Evolutionary conservation across 768 basidiomycete genomes (phyloP).

Genomic region (Auricularia heimuer): DNA sequence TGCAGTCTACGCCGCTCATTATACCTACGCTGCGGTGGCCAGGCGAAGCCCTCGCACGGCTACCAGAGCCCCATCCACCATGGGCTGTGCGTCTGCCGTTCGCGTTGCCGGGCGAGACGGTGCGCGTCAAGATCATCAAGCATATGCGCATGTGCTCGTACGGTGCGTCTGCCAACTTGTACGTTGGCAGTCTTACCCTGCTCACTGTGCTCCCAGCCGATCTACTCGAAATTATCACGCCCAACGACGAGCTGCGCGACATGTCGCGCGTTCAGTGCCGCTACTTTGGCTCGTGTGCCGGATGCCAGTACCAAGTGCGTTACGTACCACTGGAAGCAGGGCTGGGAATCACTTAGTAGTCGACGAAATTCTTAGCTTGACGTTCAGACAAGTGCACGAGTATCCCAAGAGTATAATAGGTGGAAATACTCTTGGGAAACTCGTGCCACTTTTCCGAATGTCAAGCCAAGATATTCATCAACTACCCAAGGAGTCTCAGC

Average conservation of each 20-base stretch:
- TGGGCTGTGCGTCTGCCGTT: conserved; percentile 86
- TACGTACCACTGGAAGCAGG: not conserved
- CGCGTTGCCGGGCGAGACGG: conserved; percentile 71
- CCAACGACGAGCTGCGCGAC: conserved; percentile 61
- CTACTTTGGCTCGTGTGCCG: conserved; percentile 84
- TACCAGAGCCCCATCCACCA: conserved; percentile 36
- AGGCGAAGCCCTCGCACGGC: conserved; percentile 62
- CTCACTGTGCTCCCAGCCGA: conserved; percentile 38
- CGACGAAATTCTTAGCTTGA: too few species aligned
- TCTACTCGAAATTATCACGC: conserved; percentile 50
- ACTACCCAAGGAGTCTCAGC: too few species aligned
- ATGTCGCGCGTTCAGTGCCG: conserved; percentile 58
- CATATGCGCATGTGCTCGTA: conserved; percentile 59
- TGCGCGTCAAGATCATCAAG: conserved; percentile 63
- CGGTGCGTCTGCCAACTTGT: not conserved
- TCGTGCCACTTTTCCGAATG: too few species aligned
- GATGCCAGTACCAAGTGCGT: conserved; percentile 86
- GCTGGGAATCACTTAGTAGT: not conserved
- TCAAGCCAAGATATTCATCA: too few species aligned
- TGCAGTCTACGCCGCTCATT: not conserved
- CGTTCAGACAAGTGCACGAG: too few species aligned
- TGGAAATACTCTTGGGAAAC: too few species aligned
- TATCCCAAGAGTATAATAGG: too few species aligned
- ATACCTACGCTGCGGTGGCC: not conserved
- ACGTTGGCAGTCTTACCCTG: not conserved